A percentile compares a stretch with the other conserved stretches of the same genome.
Evolutionary conservation across 345 rosid species (phyloP).

Genomic region (Limnanthes douglasii): DNA sequence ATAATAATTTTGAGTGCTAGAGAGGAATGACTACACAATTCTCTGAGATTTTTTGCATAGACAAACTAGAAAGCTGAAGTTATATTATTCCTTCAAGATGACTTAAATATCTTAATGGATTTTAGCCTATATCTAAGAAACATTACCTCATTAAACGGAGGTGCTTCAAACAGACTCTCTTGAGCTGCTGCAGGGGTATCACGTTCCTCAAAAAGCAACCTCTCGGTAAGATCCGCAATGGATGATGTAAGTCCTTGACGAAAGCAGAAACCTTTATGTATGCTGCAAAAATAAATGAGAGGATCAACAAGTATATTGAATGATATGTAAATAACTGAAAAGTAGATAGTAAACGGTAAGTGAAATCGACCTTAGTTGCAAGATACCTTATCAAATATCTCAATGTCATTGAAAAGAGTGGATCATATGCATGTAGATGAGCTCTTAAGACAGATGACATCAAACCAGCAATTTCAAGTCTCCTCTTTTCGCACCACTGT

Average conservation of each 20-base stretch:
- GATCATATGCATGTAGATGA: constrained; percentile 78
- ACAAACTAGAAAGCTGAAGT: background rate
- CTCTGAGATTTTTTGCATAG: too few relatives aligned
- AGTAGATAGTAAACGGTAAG: background rate
- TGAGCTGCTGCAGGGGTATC: constrained; percentile 67
- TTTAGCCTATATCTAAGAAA: constrained; percentile 4
- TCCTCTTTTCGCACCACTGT: constrained; percentile 90
- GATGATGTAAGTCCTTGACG: constrained; percentile 69
- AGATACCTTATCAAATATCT: constrained; percentile 72
- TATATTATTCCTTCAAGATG: constrained; percentile 3
- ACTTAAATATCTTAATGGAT: constrained; percentile 2
- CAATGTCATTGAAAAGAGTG: constrained; percentile 66
- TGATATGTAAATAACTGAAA: background rate
- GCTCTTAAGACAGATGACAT: constrained; percentile 83
- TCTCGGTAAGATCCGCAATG: constrained; percentile 74
- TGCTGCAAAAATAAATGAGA: constrained; percentile 33
- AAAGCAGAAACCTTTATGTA: constrained; percentile 72
- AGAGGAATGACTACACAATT: too few relatives aligned
- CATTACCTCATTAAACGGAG: constrained; percentile 87
- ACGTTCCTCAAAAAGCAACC: constrained; percentile 76
- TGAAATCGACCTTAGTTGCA: background rate
- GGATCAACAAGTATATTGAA: constrained; percentile 4
- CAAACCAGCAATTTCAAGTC: constrained; percentile 83
- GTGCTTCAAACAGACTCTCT: constrained; percentile 61
- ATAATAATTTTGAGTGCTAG: too few relatives aligned